These are phyloP conservation scores for Sporisorium scitamineum DNA, from an alignment of 1,284 basidiomycete species.

Conservation along the genomic window DNA sequence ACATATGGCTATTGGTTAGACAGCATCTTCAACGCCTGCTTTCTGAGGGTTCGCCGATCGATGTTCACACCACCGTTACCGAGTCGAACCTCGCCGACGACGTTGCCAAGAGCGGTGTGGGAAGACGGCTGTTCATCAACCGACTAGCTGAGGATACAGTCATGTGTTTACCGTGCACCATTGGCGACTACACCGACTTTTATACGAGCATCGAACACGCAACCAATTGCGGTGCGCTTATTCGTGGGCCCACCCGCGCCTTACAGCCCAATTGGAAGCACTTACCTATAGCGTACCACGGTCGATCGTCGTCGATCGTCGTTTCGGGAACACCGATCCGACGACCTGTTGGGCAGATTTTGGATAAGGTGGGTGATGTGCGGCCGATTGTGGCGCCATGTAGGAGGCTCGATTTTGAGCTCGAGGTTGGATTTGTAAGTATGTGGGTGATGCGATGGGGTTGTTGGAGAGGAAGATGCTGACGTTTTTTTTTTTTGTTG, in stretches of 20 bases:
- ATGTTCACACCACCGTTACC: neutral
- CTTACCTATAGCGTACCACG: slow-evolving; percentile 58
- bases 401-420: slow-evolving; percentile 54
- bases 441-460: neutral
- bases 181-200: slow-evolving; percentile 59
- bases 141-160: slow-evolving; percentile 1
- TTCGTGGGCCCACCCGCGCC: slow-evolving; percentile 21
- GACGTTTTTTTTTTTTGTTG: neutral
- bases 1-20: slow-evolving; percentile 26
- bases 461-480: neutral
- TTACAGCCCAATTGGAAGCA: slow-evolving; percentile 38
- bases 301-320: slow-evolving; percentile 43
- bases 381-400: slow-evolving; percentile 35
- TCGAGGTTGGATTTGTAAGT: slow-evolving; percentile 55
- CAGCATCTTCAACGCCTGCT: slow-evolving; percentile 32
- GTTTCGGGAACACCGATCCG: slow-evolving; percentile 33
- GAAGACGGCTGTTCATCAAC: slow-evolving; percentile 12
- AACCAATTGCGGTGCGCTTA: slow-evolving; percentile 33
- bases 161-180: slow-evolving; percentile 41
- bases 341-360: slow-evolving; percentile 46
- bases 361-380: slow-evolving; percentile 19
- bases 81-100: neutral
- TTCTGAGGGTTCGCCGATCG: slow-evolving; percentile 1
- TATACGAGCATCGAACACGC: slow-evolving; percentile 55
- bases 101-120: neutral